A percentile compares a stretch with the other conserved stretches of the same genome.
phyloP scores from a whole-genome alignment of 2,329 filamentous ascomycete genomes.

The Colletotrichum graminicola region DNA sequence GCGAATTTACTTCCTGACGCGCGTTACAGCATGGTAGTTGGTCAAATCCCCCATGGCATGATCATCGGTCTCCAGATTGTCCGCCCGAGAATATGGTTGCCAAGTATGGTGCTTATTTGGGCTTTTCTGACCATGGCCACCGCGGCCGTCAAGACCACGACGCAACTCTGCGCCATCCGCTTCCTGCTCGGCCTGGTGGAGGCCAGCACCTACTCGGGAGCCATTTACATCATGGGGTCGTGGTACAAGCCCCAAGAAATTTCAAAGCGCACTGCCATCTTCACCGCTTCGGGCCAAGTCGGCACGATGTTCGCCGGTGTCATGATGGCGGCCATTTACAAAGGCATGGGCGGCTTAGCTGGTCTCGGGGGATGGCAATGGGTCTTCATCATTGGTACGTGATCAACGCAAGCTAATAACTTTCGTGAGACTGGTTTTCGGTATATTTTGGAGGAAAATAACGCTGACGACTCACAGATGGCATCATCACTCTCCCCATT shows the following conservation, averaged over 20 bases:
- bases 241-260: constrained; percentile 74
- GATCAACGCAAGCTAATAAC: no score
- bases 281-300: constrained; percentile 70
- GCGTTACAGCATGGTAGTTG: constrained; percentile 46
- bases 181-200: constrained; percentile 56
- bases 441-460: neutral
- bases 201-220: constrained; percentile 56
- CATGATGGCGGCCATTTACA: constrained; percentile 61
- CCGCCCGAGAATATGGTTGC: constrained; percentile 62
- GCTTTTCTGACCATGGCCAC: constrained; percentile 47
- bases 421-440: neutral
- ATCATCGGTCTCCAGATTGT: constrained; percentile 59
- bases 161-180: constrained; percentile 54
- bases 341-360: constrained; percentile 55
- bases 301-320: constrained; percentile 72
- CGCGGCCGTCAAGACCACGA: constrained; percentile 45
- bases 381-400: constrained; percentile 49
- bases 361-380: constrained; percentile 66
- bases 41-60: constrained; percentile 59
- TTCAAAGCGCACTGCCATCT: constrained; percentile 73
- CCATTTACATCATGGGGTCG: constrained; percentile 58
- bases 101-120: constrained; percentile 62
- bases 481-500: constrained; percentile 65
- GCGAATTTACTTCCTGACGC: neutral
- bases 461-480: constrained; percentile 50